Conservation (phyloP, 768 basidiomycete species). For the Psilocybe cyanescens region DNA sequence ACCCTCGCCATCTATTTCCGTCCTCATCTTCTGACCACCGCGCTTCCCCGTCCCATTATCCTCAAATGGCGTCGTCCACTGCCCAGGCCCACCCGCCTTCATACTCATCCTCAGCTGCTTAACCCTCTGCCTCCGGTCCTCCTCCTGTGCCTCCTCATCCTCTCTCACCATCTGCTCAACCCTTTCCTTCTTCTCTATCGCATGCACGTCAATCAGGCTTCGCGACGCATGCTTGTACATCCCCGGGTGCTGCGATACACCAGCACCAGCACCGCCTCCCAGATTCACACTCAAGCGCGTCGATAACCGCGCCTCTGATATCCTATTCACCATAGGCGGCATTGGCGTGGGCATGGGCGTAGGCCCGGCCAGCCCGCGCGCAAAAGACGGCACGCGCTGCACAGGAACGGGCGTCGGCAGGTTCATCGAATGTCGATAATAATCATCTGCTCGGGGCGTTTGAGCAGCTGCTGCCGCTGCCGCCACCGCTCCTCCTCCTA, state of each 20-base stretch:
- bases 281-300: neutral
- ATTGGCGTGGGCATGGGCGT: neutral
- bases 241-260: constrained; percentile 32
- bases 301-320: neutral
- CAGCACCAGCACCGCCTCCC: neutral
- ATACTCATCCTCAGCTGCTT: constrained; percentile 4
- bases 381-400: neutral
- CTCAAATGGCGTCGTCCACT: neutral
- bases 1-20: neutral
- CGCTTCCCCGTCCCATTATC: neutral
- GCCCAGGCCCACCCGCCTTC: constrained; percentile 3
- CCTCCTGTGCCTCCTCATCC: constrained; percentile 13
- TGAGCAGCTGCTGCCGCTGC: constrained; percentile 6
- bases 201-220: constrained; percentile 64
- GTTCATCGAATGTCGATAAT: neutral
- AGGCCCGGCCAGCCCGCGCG: neutral
- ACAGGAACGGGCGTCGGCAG: neutral
- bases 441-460: constrained; percentile 26
- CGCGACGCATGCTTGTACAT: constrained; percentile 64
- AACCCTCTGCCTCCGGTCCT: neutral
- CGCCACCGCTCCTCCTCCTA: neutral
- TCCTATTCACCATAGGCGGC: neutral
- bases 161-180: constrained; percentile 13
- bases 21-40: neutral
- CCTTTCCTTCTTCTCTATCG: constrained; percentile 24